A percentile compares a stretch with the other conserved stretches of the same genome.
phyloP scores from a whole-genome alignment of 2,329 filamentous ascomycete genomes.

The Phialocephala subalpina region DNA sequence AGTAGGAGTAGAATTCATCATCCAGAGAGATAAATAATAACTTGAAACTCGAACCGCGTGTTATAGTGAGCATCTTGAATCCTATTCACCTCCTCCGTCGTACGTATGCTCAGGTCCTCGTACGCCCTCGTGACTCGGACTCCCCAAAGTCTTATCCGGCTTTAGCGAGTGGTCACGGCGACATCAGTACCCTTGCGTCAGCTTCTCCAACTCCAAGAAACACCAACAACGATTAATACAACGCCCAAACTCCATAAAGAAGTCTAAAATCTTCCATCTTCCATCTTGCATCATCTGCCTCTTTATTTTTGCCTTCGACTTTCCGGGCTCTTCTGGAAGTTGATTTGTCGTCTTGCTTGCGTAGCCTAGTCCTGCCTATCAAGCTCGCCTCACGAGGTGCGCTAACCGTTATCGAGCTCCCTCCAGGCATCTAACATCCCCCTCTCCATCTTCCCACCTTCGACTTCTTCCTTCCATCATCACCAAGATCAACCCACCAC shows the following conservation, averaged over 20 bases:
- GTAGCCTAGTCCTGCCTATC: conserved; percentile 23
- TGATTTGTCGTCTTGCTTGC: conserved; percentile 29
- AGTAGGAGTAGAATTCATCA: not conserved
- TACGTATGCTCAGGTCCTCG: no score
- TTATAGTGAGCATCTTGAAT: conserved; percentile 2
- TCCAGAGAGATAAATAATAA: not conserved
- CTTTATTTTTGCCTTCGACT: conserved; percentile 15
- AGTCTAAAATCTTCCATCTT: no score
- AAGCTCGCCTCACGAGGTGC: not conserved
- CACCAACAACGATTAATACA: not conserved
- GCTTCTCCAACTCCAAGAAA: not conserved
- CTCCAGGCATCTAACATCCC: conserved; percentile 26
- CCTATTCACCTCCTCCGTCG: not conserved
- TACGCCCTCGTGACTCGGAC: conserved; percentile 18
- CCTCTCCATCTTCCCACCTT: conserved; percentile 21
- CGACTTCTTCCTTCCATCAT: conserved; percentile 27
- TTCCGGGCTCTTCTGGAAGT: conserved; percentile 28
- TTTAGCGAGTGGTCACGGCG: not conserved
- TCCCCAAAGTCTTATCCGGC: conserved; percentile 20
- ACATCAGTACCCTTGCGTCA: not conserved
- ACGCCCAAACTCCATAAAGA: not conserved
- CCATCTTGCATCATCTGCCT: not conserved
- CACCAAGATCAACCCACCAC: conserved; percentile 19
- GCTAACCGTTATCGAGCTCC: conserved; percentile 30
- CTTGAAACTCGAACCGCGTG: not conserved